phyloP scores from a whole-genome alignment of 2,329 filamentous ascomycete genomes.

The Colletotrichum sp. region DNA sequence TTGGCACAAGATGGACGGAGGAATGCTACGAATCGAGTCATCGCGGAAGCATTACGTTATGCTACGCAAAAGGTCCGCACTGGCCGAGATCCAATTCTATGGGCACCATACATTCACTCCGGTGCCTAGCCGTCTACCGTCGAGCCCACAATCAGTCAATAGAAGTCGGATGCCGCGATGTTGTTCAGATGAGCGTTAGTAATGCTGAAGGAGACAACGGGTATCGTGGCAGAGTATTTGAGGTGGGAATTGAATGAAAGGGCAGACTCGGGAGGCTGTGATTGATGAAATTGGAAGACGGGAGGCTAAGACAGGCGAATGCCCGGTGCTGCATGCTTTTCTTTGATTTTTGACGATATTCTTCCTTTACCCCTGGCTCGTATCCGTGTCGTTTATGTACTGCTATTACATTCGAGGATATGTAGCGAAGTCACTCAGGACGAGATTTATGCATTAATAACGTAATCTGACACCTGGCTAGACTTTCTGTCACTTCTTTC shows the following conservation, averaged over 20 bases:
- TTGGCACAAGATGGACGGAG: background rate
- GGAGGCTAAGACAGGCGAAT: no score
- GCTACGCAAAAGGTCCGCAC: background rate
- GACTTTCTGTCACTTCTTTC: background rate
- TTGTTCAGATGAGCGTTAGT: background rate
- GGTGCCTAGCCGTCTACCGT: background rate
- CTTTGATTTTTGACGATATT: no score
- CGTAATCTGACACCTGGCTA: background rate
- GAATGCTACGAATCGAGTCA: background rate
- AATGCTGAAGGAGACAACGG: background rate
- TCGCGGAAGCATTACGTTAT: background rate
- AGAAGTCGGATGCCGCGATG: background rate
- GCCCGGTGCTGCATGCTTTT: no score
- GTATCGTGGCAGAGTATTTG: background rate
- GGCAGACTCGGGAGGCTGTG: no score
- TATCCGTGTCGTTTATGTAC: background rate
- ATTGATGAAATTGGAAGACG: no score
- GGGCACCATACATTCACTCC: background rate
- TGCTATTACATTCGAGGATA: background rate
- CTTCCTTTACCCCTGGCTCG: no score
- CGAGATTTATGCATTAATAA: accelerated
- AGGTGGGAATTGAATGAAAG: no score
- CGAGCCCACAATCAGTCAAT: background rate
- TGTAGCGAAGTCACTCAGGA: background rate
- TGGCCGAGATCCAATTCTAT: background rate